phyloP scores from a whole-genome alignment of 257 asterid genomes.

The Solanum habrochaites region DNA sequence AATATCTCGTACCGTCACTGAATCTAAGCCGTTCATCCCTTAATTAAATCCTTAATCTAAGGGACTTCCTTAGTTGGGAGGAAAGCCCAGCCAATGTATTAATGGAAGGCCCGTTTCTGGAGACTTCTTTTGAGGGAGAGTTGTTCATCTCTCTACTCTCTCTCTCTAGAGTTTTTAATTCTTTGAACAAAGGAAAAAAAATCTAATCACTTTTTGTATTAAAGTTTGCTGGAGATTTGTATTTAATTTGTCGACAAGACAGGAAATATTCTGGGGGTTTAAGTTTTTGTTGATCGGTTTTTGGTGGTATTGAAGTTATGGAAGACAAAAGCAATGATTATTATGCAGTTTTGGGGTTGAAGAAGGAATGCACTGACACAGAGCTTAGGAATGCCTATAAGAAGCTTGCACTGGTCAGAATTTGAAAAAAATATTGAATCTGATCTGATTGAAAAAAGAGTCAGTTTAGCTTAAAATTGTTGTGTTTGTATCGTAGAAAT shows the following conservation, averaged over 20 bases:
- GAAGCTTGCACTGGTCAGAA: constrained; percentile 78
- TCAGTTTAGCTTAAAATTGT: background rate
- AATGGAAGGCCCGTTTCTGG: constrained; percentile 33
- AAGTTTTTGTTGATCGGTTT: background rate
- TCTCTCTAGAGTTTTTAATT: constrained; percentile 3
- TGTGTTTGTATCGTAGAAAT: constrained; percentile 25
- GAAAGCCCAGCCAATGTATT: background rate
- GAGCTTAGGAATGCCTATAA: constrained; percentile 70
- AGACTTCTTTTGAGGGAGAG: constrained; percentile 28
- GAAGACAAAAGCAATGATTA: constrained; percentile 36
- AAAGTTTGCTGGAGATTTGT: background rate
- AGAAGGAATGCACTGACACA: constrained; percentile 48
- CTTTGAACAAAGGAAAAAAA: background rate
- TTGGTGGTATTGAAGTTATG: constrained; percentile 18
- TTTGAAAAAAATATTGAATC: background rate
- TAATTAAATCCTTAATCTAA: background rate
- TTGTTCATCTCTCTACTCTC: background rate
- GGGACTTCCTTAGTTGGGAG: background rate
- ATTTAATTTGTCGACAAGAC: constrained; percentile 42
- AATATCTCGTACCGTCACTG: constrained; percentile 17
- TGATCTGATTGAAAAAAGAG: background rate
- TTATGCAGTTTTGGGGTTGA: constrained; percentile 62
- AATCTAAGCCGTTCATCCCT: constrained; percentile 26
- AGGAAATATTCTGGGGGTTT: background rate
- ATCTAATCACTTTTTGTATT: background rate